A percentile compares a stretch with the other conserved stretches of the same genome.
These are phyloP conservation scores for Neurospora sp. DNA, from an alignment of 495 filamentous ascomycete genomes.

Conservation along the genomic window DNA sequence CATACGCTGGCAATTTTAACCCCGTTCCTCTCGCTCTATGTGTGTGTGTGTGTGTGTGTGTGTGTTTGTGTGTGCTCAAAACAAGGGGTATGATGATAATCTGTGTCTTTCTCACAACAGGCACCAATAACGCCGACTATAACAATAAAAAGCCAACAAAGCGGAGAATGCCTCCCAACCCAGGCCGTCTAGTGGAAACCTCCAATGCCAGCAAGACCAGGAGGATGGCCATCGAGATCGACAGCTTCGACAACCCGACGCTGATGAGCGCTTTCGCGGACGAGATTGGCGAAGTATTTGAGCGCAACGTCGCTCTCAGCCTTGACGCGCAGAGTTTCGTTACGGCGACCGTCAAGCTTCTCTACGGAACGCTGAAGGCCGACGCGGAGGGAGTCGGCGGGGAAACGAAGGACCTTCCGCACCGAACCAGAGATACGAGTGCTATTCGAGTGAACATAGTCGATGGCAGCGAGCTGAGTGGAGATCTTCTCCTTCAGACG, in stretches of 20 bases:
- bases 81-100: neutral
- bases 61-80: neutral
- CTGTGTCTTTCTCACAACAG: neutral
- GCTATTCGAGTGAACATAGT: constrained; percentile 87
- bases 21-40: neutral
- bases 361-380: constrained; percentile 74
- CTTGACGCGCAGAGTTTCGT: constrained; percentile 69
- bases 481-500: constrained; percentile 81
- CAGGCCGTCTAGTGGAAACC: neutral
- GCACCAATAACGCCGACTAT: neutral
- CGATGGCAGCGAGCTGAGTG: constrained; percentile 61
- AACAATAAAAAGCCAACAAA: neutral
- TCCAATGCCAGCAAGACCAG: constrained; percentile 17
- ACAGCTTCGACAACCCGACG: constrained; percentile 63
- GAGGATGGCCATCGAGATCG: constrained; percentile 65
- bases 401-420: constrained; percentile 75
- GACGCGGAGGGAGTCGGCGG: constrained; percentile 70
- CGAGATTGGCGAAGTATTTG: constrained; percentile 82
- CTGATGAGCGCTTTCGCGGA: constrained; percentile 64
- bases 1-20: neutral
- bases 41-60: neutral
- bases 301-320: constrained; percentile 64
- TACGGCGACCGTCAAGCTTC: constrained; percentile 62
- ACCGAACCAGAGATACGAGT: constrained; percentile 72
- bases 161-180: neutral